Conservation (phyloP, 1,284 basidiomycete species). For the Grifola frondosa region DNA sequence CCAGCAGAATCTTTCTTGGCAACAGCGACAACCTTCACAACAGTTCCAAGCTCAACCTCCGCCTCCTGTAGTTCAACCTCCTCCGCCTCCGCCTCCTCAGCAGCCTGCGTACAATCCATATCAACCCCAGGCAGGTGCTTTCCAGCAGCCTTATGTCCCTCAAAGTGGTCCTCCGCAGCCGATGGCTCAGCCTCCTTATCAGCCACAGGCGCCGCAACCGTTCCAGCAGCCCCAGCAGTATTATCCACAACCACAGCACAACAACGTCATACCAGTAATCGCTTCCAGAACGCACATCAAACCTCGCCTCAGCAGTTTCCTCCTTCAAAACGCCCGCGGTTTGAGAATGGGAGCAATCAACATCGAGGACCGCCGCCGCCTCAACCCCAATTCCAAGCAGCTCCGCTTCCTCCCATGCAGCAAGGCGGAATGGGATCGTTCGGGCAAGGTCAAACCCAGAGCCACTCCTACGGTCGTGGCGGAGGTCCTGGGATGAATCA, state of each 20-base stretch:
- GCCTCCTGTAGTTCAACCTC: constrained; percentile 49
- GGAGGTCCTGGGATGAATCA: constrained; percentile 48
- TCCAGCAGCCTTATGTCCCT: constrained; percentile 66
- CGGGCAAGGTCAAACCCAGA: constrained; percentile 28
- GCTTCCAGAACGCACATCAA: constrained; percentile 55
- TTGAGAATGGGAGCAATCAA: constrained; percentile 71
- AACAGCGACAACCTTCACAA: constrained; percentile 60
- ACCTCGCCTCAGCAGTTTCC: constrained; percentile 68
- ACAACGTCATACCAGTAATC: constrained; percentile 43
- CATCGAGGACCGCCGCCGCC: constrained; percentile 41
- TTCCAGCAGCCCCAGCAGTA: constrained; percentile 32
- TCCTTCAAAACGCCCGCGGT: constrained; percentile 81
- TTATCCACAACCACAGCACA: constrained; percentile 45
- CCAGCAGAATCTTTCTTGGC: constrained; percentile 57
- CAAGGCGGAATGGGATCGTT: constrained; percentile 24
- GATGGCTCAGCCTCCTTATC: constrained; percentile 35
- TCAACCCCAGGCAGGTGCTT: constrained; percentile 64
- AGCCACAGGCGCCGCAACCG: constrained; percentile 27
- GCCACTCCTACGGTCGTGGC: constrained; percentile 39
- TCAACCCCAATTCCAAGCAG: constrained; percentile 45
- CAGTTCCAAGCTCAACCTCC: constrained; percentile 50
- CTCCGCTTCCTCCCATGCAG: constrained; percentile 37
- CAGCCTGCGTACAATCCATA: constrained; percentile 69
- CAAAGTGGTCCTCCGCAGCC: constrained; percentile 49
- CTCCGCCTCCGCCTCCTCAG: constrained; percentile 50